Base-by-base conservation (phyloP, 257 asterid genomes). In the Oldenlandia corymbosa region DNA sequence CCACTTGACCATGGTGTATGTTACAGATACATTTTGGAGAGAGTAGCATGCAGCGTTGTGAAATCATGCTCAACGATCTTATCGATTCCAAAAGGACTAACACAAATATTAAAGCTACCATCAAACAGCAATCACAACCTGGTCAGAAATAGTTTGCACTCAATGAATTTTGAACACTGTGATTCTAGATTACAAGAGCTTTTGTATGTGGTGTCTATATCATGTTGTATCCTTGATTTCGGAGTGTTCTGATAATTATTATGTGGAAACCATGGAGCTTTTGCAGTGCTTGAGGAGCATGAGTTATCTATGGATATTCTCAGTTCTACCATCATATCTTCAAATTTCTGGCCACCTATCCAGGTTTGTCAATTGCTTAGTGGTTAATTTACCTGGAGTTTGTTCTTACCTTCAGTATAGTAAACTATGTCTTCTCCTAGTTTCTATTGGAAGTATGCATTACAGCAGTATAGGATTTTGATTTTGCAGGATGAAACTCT, bases 331-430 rank as follows among this genome's bases (percentile, higher is more conserved):
- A 90, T 92, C 62, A 80, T 92, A 69, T 92, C 99, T 4, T 79
- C 99, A 58, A 92, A 92, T 74, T 92, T 92, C 84, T 92, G 99
- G 99, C 99, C 99, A 73, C 88, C 97, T 55, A 92, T 92, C 85
- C 99, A 89, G 99, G 97, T 92, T 76, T 58, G 58, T 47, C n/a
- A 13, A 20, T 14, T 27, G 11, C 32, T 20, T 28, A 34, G 18
- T 46, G 1, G 14, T 59, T 43, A 24, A 60, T 60, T 12, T 60
- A 39, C 7, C 37, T 56, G 26, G 24, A 5, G 7, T 56, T 7
- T 56, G 5, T 32, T 31, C 7, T 5, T 42, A 13, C 47, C 18
- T 42, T 42, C 14, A 7, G 14, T 1, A 3, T 10, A 10, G 10
- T 11, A 42, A 42, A 42, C 47, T 11, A 13, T 18, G 27, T 12